A percentile compares a stretch with the other conserved stretches of the same genome.
Conservation (phyloP, 2,329 filamentous ascomycete genomes). For the Pseudogymnoascus sp. region DNA sequence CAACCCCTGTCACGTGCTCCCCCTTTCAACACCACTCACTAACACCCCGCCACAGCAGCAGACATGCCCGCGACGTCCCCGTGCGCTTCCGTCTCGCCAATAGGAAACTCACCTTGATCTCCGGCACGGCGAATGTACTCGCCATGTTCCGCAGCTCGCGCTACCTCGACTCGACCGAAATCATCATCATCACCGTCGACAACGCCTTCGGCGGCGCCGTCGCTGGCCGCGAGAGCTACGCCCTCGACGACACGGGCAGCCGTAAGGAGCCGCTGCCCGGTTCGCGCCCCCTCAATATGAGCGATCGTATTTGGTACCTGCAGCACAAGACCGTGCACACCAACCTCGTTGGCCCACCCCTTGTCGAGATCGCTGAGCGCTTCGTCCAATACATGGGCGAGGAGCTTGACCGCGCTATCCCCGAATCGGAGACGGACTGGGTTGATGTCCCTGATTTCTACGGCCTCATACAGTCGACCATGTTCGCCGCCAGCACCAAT, state of each 20-base stretch:
- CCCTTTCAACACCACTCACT: neutral
- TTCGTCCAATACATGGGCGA: neutral
- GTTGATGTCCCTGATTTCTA: constrained; percentile 22
- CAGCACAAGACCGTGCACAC: constrained; percentile 13
- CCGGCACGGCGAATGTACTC: constrained; percentile 15
- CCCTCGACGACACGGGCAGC: constrained; percentile 16
- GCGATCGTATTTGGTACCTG: constrained; percentile 16
- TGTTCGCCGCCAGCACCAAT: constrained; percentile 22
- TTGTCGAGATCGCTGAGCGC: constrained; percentile 15
- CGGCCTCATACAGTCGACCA: constrained; percentile 18
- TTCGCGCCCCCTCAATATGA: constrained; percentile 11
- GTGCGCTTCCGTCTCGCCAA: constrained; percentile 16
- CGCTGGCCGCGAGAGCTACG: neutral
- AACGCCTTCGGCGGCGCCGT: constrained; percentile 16
- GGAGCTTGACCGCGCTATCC: neutral
- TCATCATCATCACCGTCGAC: constrained; percentile 13
- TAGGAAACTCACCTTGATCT: constrained; percentile 17
- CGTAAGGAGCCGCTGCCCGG: constrained; percentile 14
- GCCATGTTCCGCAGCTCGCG: constrained; percentile 17
- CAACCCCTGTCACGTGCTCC: neutral
- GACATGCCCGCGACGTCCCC: constrained; percentile 14
- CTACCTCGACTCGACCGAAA: constrained; percentile 13
- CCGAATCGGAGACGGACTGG: constrained; percentile 17
- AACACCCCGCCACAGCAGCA: constrained; percentile 9
- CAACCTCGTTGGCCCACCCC: constrained; percentile 13